Base-by-base conservation (phyloP, 179 eudicot genomes). In the Silene noctiflora region DNA sequence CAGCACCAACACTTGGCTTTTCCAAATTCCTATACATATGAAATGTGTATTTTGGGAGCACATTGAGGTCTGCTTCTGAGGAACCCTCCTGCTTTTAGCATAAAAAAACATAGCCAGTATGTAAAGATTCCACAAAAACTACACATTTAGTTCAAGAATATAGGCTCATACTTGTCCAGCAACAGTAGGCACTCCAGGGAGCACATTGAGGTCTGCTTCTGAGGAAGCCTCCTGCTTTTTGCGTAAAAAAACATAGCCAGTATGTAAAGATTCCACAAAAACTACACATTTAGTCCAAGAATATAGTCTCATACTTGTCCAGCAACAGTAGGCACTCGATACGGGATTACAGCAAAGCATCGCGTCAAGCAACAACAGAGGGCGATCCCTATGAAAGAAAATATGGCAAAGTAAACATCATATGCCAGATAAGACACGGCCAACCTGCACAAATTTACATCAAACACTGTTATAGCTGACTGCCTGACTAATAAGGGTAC, bases 351-450 rank as follows among this genome's bases (percentile, higher is more conserved):
- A n/a, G n/a, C n/a, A n/a, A n/a, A n/a, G n/a, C n/a, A n/a, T n/a
- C n/a, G n/a, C n/a, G n/a, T n/a, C n/a, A n/a, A n/a, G n/a, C n/a
- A n/a, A n/a, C n/a, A n/a, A n/a, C n/a, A n/a, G n/a, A n/a, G n/a
- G n/a, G n/a, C n/a, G n/a, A n/a, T n/a, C n/a, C n/a, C n/a, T n/a
- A n/a, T n/a, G n/a, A n/a, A n/a, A n/a, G n/a, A n/a, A n/a, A n/a
- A n/a, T n/a, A n/a, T 83, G 75, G 93, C 98, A 77, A 94, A 94
- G 91, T 90, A 87, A 75, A 94, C 96, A 79, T 94, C 97, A 72
- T 89, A 90, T 81, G 98, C 94, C 84, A 90, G 85, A 75, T n/a
- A 94, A 65, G 89, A 89, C 84, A 94, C 91, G 65, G 94, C 77
- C 88, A 94, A 82, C 98, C 98, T 94, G 96, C 89, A 88, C n/a